A percentile compares a stretch with the other conserved stretches of the same genome.
Evolutionary conservation across 2,329 filamentous ascomycete genomes (phyloP).

Genomic region (Chrysosporium keratinophilum): DNA sequence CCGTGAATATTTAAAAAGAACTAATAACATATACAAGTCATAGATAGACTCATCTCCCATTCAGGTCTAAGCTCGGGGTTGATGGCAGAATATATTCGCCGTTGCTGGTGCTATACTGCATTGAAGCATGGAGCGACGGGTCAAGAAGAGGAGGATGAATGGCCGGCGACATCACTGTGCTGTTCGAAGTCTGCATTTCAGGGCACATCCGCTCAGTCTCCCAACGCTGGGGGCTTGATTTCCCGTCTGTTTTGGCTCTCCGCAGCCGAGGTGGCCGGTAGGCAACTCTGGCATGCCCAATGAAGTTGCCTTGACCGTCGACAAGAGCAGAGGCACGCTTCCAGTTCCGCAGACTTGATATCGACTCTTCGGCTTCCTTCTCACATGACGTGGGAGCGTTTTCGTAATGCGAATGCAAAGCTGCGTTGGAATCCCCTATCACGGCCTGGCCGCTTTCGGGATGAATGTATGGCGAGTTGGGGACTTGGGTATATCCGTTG

Average conservation of each 20-base stretch:
- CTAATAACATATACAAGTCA: neutral
- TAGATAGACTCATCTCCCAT: neutral
- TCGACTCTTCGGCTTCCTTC: neutral
- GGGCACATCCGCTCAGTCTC: neutral
- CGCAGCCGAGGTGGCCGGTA: conserved; percentile 3
- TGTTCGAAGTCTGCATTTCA: neutral
- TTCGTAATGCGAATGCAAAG: neutral
- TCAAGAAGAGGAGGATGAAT: neutral
- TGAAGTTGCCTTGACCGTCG: neutral
- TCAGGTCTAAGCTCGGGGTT: neutral
- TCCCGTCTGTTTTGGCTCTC: neutral
- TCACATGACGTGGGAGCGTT: neutral
- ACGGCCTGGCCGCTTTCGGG: neutral
- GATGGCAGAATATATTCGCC: conserved; percentile 2
- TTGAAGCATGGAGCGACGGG: neutral
- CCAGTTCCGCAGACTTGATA: neutral
- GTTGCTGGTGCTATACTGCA: neutral
- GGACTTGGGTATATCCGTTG: neutral
- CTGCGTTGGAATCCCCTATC: neutral
- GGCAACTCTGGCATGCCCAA: neutral
- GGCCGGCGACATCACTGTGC: neutral
- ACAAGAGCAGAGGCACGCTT: conserved; percentile 1
- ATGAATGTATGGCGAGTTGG: neutral
- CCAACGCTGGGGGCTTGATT: neutral
- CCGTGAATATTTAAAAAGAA: neutral